Evolutionary conservation across 2,329 filamentous ascomycete genomes (phyloP).

Genomic region (Phyllosticta capitalensis): DNA sequence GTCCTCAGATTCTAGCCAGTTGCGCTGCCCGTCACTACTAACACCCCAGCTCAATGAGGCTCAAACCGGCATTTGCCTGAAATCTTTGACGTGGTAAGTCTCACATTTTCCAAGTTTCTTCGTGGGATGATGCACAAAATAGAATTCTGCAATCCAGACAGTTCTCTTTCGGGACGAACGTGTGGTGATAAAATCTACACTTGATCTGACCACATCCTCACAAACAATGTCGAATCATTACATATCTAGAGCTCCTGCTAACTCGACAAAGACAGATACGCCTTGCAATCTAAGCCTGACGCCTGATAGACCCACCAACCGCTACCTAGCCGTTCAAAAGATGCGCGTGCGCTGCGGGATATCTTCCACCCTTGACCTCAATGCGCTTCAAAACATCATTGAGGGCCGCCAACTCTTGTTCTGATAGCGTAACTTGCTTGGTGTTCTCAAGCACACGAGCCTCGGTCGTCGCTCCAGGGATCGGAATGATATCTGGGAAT

Average conservation of each 20-base stretch:
- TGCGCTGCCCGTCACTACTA: no score
- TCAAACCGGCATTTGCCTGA: no score
- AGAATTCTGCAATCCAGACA: constrained; percentile 44
- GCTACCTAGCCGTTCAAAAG: constrained; percentile 11
- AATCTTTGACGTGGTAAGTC: neutral
- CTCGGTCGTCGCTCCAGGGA: constrained; percentile 53
- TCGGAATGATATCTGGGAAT: constrained; percentile 52
- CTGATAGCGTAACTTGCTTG: constrained; percentile 30
- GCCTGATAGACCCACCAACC: neutral
- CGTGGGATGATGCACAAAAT: constrained; percentile 31
- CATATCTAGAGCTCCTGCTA: neutral
- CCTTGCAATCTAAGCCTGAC: neutral
- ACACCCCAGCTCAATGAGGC: no score
- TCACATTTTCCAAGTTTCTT: neutral
- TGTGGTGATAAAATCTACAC: constrained; percentile 41
- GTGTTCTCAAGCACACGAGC: constrained; percentile 53
- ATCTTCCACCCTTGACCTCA: constrained; percentile 33
- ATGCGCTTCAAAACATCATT: constrained; percentile 41
- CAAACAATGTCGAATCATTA: neutral
- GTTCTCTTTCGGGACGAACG: constrained; percentile 15
- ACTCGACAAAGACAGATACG: neutral
- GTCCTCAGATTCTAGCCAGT: no score
- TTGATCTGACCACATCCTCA: constrained; percentile 35
- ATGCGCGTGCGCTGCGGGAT: constrained; percentile 16
- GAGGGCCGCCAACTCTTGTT: constrained; percentile 43